Base-by-base conservation (phyloP, 805 yeast genomes). In the Hanseniaspora guilliermondii region DNA sequence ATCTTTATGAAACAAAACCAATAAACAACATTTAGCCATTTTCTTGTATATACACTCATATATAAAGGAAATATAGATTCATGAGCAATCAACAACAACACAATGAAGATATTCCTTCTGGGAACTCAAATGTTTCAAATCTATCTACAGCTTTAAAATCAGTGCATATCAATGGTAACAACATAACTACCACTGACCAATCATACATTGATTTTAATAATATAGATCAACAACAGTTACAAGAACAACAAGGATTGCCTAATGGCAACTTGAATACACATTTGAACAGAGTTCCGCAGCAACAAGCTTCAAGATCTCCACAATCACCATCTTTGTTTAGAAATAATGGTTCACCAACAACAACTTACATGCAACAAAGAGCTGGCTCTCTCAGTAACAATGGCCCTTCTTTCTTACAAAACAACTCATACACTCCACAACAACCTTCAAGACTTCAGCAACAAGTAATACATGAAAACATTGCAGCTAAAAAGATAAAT, bases 91-190 rank as follows among this genome's bases (percentile, higher is more conserved):
- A 30, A 9, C 33, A 39, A 27, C 42, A 39, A 22, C 9, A n/a
- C 22, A 22, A 22, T 39, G 42, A 44, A 44, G 17, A 44, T n/a
- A 6, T 24, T 25, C 35, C 41, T 27, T 14, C 47, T 9, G 21
- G 42, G 24, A 11, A 40, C 30, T 32, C 32, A 37, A 54, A 67
- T 58, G 62, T 73, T 33, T 66, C 71, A 4, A 65, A 66, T 37
- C 58, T 67, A 32, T 67, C 70, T 8, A 66, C 62, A 49, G 70
- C 70, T 8, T 60, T 67, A 35, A 67, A 67, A 45, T 66, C 64
- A 49, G 68, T 67, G n/a, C 64, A 64, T 53, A 44, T 67, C 37
- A 65, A 66, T 21, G 22, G 49, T 27, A 66, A 60, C 53, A 62
- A 64, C 50, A 59, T 61, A 56, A 60, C 62, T 3, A 60, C 62